phyloP scores from a whole-genome alignment of 257 asterid genomes.

The Solanum verrucosum region DNA sequence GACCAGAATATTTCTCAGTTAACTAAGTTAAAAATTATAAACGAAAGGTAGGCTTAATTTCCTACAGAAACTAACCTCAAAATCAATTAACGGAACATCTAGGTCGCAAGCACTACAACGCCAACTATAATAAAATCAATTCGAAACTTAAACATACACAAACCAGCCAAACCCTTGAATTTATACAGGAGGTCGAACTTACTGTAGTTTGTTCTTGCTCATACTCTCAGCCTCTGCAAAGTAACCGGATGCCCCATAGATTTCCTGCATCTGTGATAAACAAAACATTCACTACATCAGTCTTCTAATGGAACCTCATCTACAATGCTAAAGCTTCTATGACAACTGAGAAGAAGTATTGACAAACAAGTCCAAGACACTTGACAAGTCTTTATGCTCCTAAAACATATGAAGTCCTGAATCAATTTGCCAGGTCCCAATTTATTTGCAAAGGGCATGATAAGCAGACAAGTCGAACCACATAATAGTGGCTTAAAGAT shows the following conservation, averaged over 20 bases:
- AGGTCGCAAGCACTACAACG: not conserved
- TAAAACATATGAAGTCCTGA: not conserved
- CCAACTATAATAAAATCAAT: not conserved
- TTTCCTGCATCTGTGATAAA: conserved; percentile 64
- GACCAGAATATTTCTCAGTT: not conserved
- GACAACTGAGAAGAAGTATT: not conserved
- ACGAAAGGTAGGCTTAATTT: not conserved
- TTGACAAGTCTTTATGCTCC: not conserved
- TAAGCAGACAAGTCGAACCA: not conserved
- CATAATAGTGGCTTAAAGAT: not conserved
- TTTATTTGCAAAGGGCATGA: not conserved
- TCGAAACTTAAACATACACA: not conserved
- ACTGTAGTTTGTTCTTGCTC: conserved; percentile 37
- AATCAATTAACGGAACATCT: not conserved
- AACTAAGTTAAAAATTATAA: not conserved
- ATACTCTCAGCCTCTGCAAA: conserved; percentile 38
- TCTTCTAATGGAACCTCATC: not conserved
- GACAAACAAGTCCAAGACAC: not conserved
- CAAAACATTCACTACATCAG: not conserved
- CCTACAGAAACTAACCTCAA: not conserved
- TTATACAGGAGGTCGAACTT: conserved; percentile 12
- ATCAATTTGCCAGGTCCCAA: not conserved
- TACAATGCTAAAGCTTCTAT: not conserved
- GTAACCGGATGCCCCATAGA: conserved; percentile 93
- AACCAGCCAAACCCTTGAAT: not conserved